These are phyloP conservation scores for Nidula niveotomentosa DNA, from an alignment of 1,284 basidiomycete species.

Conservation along the genomic window DNA sequence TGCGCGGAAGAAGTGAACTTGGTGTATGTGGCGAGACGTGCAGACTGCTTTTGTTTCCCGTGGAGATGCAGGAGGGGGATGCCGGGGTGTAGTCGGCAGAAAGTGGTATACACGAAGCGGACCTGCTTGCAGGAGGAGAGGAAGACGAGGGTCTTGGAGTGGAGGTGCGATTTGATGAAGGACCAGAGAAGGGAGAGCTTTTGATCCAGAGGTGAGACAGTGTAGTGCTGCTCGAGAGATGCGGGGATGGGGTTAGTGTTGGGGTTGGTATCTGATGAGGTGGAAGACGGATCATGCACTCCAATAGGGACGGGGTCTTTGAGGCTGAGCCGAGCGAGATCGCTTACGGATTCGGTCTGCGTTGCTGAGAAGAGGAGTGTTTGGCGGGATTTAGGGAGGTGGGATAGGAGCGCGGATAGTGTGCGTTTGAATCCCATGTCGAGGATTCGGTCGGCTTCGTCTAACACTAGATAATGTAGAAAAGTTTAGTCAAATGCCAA, in stretches of 20 bases:
- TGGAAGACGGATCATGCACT: slow-evolving; percentile 31
- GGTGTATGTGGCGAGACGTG: slow-evolving; percentile 81
- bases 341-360: slow-evolving; percentile 88
- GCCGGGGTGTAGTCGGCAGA: slow-evolving; percentile 94
- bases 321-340: slow-evolving; percentile 89
- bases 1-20: slow-evolving; percentile 81
- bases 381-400: slow-evolving; percentile 85
- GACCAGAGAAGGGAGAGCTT: slow-evolving; percentile 94
- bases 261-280: slow-evolving; percentile 30
- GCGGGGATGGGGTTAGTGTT: slow-evolving; percentile 49
- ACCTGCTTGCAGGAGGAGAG: slow-evolving; percentile 97
- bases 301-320: slow-evolving; percentile 83
- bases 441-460: slow-evolving; percentile 95
- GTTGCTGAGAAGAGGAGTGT: slow-evolving; percentile 97
- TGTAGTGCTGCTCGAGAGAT: slow-evolving; percentile 90
- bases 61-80: slow-evolving; percentile 90
- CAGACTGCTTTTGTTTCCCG: slow-evolving; percentile 96
- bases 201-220: slow-evolving; percentile 79
- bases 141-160: slow-evolving; percentile 93
- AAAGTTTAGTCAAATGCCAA: not conserved
- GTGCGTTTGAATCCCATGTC: slow-evolving; percentile 96
- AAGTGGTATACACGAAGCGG: slow-evolving; percentile 95
- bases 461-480: slow-evolving; percentile 63
- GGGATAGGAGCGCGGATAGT: slow-evolving; percentile 86
- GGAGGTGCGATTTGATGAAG: slow-evolving; percentile 94